phyloP scores from a whole-genome alignment of 2,329 filamentous ascomycete species.

The Talaromyces funiculosus region DNA sequence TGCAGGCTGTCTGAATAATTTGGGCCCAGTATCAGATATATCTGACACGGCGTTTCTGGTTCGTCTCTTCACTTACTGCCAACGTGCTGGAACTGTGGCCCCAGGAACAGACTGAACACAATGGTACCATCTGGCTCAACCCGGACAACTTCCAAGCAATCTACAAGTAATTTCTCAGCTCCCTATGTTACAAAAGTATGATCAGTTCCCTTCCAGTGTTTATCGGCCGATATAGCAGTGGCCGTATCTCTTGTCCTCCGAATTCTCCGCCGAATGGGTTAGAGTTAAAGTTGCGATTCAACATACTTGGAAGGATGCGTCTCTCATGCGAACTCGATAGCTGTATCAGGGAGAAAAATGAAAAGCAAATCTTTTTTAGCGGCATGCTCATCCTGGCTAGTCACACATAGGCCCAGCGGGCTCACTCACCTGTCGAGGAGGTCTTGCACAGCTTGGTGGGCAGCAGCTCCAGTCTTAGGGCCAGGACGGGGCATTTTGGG shows the following conservation, averaged over 20 bases:
- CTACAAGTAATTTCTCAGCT: not conserved
- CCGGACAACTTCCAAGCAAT: not conserved
- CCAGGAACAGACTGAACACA: not conserved
- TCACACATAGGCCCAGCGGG: not conserved
- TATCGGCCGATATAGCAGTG: not conserved
- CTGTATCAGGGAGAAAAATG: not conserved
- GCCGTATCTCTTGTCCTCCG: not conserved
- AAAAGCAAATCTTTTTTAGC: not conserved
- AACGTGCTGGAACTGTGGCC: not conserved
- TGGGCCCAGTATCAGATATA: not conserved
- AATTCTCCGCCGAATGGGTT: not conserved
- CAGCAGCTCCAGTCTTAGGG: not conserved
- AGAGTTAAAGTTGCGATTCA: not conserved
- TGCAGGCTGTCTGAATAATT: not conserved
- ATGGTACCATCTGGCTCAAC: not conserved
- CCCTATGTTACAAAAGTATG: not conserved
- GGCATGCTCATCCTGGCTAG: not conserved
- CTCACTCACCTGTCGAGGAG: not conserved
- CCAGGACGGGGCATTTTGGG: not conserved
- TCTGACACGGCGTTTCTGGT: not conserved
- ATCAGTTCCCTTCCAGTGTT: not conserved
- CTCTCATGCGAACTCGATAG: not conserved
- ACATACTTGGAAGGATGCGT: not conserved
- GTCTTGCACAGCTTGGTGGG: not conserved
- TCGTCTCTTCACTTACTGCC: not conserved